Base-by-base conservation (phyloP, 768 basidiomycete genomes). In the Rubroboletus pulcherrimus region DNA sequence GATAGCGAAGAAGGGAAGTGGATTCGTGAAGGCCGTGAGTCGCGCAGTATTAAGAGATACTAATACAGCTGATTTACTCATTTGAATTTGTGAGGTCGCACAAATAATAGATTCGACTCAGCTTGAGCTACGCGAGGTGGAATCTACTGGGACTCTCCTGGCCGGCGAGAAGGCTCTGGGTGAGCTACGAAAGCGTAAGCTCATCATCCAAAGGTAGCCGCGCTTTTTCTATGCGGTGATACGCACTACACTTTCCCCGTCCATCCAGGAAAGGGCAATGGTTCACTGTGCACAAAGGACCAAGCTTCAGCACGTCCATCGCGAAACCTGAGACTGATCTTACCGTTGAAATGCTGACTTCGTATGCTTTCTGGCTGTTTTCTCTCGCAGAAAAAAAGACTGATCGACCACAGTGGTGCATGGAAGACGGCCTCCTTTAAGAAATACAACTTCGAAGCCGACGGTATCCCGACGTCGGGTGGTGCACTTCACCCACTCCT, bases 371-470 rank as follows among this genome's bases (percentile, higher is more conserved):
- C 0, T 57, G 39, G 37, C 37, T 42, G 4, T 8, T 35, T 35
- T 40, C 1, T 40, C 1, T 8, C 42, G 52, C 43, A 19, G 4
- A 26, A 44, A 38, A 31, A 10, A 35, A 26, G 6, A 30, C 57
- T 59, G 53, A 61, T 50, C 30, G 24, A 37, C 15, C 19, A 6
- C 64, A 98, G 96, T 38, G 97, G 95, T 7, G 76, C 91, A 17
- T 98, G 97, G 97, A 95, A 97, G 73, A 87, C 85, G 0, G 82
- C 96, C 1, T 81, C 80, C 9, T 99, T 91, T 82, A 99, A 99
- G 71, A 94, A 95, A 71, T 99, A 98, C 75, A 99, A 99, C 74
- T 98, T 98, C 64, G 94, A 96, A 63, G 95, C 97, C 0, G 94
- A 94, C 59, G 97, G 97, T 50, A 83, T 87, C 30, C 91, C 89